Percentiles rank a stretch among this genome's conserved stretches.
phyloP scores from a whole-genome alignment of 345 rosid species.

The Aethionema arabicum region DNA sequence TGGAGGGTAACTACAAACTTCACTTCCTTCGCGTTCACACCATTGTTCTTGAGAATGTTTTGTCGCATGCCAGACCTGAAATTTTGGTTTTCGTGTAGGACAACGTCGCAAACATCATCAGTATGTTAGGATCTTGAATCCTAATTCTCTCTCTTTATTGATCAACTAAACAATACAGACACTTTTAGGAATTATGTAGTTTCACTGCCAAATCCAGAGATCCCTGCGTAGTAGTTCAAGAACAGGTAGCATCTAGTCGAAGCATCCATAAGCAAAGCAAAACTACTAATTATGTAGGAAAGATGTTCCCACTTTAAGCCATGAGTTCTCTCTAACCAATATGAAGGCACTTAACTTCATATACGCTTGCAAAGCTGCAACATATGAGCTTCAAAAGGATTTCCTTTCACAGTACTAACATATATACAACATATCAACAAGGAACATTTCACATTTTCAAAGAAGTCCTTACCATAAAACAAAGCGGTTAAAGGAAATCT shows the following conservation, averaged over 20 bases:
- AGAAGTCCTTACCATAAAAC: conserved; percentile 21
- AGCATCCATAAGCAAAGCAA: too few relatives aligned
- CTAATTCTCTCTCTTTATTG: too few relatives aligned
- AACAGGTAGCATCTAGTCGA: too few relatives aligned
- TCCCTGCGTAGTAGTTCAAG: too few relatives aligned
- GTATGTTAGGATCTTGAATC: too few relatives aligned
- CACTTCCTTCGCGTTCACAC: not conserved
- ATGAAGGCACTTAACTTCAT: conserved; percentile 7
- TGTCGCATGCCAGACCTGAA: not conserved
- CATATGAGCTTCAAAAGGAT: conserved; percentile 15
- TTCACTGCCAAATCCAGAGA: too few relatives aligned
- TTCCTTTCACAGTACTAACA: conserved; percentile 13
- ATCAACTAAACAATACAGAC: too few relatives aligned
- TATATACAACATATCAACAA: conserved; percentile 30
- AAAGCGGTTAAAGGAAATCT: conserved; percentile 15
- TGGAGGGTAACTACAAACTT: conserved; percentile 61
- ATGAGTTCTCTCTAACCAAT: not conserved
- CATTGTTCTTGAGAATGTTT: conserved; percentile 6
- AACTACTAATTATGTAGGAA: too few relatives aligned
- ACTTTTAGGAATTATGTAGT: too few relatives aligned
- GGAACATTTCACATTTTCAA: conserved; percentile 28
- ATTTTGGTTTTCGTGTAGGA: conserved; percentile 45
- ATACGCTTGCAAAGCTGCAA: conserved; percentile 9
- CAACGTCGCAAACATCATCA: conserved; percentile 65
- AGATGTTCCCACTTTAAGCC: not conserved